Percentiles rank a stretch among this genome's conserved stretches.
These are phyloP conservation scores for Dacryopinax primogenitus DNA, from an alignment of 768 basidiomycete species.

Conservation along the genomic window DNA sequence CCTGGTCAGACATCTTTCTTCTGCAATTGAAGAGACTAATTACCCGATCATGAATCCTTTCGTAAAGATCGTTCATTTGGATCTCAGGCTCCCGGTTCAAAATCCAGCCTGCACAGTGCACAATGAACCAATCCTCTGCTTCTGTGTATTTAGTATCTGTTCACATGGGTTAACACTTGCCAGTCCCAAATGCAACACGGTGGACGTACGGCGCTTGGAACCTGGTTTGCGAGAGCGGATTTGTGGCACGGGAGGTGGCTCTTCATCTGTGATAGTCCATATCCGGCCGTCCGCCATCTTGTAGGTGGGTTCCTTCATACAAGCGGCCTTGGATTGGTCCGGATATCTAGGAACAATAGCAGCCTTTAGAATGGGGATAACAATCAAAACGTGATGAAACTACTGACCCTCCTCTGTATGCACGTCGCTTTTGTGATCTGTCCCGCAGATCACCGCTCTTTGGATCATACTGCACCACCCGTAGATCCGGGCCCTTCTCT, in stretches of 20 bases:
- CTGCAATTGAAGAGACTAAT: not conserved
- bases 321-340: not conserved
- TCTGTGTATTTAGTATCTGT: not conserved
- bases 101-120: not conserved
- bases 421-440: not conserved
- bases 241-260: not conserved
- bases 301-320: not conserved
- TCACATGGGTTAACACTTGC: not conserved
- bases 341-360: not conserved
- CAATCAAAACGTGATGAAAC: not conserved
- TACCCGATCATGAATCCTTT: not conserved
- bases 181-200: not conserved
- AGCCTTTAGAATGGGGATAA: not conserved
- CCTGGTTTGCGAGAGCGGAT: not conserved
- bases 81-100: not conserved
- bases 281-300: not conserved
- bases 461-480: not conserved
- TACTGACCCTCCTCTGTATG: not conserved
- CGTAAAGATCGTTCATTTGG: not conserved
- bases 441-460: not conserved
- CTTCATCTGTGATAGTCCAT: not conserved
- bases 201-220: not conserved
- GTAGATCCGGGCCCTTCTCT: not conserved
- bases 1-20: not conserved
- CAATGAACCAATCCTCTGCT: constrained; percentile 1